phyloP scores from a whole-genome alignment of 2,329 filamentous ascomycete species.

The Madurella mycetomatis region DNA sequence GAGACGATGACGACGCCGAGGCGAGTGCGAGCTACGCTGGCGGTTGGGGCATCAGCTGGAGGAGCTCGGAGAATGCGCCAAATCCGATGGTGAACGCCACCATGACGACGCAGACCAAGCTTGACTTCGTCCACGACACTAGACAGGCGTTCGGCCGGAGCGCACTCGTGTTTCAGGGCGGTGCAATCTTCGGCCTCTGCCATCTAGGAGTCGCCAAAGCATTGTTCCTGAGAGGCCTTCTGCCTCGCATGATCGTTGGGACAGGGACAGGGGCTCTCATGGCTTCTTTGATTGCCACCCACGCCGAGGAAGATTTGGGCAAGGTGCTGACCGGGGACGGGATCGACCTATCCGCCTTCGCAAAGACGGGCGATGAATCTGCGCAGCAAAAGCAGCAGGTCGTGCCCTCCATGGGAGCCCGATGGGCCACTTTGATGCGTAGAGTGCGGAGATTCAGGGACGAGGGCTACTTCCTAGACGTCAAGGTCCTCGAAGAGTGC shows the following conservation, averaged over 20 bases:
- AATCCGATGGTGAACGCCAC: conserved; percentile 5
- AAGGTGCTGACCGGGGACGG: conserved; percentile 70
- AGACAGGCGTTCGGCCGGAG: conserved; percentile 84
- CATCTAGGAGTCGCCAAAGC: conserved; percentile 90
- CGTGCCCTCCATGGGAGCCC: conserved; percentile 37
- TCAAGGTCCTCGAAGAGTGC: conserved; percentile 75
- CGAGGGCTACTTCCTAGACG: conserved; percentile 81
- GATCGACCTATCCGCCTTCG: conserved; percentile 79
- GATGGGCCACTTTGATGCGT: conserved; percentile 58
- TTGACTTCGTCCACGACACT: conserved; percentile 82
- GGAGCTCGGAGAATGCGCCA: neutral
- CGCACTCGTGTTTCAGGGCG: conserved; percentile 81
- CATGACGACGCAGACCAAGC: conserved; percentile 47
- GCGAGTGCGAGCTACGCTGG: neutral
- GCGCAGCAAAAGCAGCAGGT: conserved; percentile 27
- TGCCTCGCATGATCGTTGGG: conserved; percentile 87
- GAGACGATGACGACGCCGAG: neutral
- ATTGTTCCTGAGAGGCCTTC: conserved; percentile 70
- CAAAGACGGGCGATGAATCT: conserved; percentile 31
- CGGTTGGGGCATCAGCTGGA: neutral
- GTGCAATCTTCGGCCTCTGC: conserved; percentile 85
- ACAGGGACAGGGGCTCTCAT: conserved; percentile 88
- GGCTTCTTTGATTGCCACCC: conserved; percentile 80
- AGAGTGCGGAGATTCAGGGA: conserved; percentile 64
- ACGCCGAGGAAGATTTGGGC: conserved; percentile 79